These are phyloP conservation scores for Kluyveromyces aestuarii DNA, from an alignment of 805 yeast genomes.

Conservation along the genomic window DNA sequence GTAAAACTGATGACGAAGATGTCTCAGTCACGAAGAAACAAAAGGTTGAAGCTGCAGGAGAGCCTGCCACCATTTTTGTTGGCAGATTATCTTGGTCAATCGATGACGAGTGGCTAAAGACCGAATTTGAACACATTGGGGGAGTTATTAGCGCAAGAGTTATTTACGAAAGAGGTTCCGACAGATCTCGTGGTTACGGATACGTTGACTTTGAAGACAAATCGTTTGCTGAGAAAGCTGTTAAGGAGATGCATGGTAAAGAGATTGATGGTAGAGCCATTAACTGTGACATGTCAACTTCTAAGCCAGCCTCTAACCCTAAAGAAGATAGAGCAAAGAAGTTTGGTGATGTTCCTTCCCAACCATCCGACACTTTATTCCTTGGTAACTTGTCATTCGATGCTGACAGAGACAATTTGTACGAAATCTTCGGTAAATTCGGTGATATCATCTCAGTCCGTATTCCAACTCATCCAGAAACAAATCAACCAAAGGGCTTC, in stretches of 20 bases:
- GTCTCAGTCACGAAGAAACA: slow-evolving; percentile 45
- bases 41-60: slow-evolving; percentile 36
- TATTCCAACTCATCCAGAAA: slow-evolving; percentile 97
- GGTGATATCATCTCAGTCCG: slow-evolving; percentile 86
- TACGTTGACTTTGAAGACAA: slow-evolving; percentile 87
- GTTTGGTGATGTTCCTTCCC: slow-evolving; percentile 84
- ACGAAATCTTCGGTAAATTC: slow-evolving; percentile 60
- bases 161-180: slow-evolving; percentile 84
- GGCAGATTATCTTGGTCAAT: slow-evolving; percentile 97
- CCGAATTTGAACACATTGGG: slow-evolving; percentile 74
- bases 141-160: slow-evolving; percentile 88
- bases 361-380: slow-evolving; percentile 93
- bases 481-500: slow-evolving; percentile 98
- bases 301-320: slow-evolving; percentile 57
- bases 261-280: slow-evolving; percentile 97
- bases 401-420: slow-evolving; percentile 72
- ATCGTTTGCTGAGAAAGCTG: slow-evolving; percentile 77
- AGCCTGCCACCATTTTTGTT: slow-evolving; percentile 85
- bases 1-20: slow-evolving; percentile 29
- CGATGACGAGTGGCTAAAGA: slow-evolving; percentile 88
- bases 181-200: slow-evolving; percentile 94
- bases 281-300: slow-evolving; percentile 84
- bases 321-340: slow-evolving; percentile 74
- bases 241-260: slow-evolving; percentile 76
- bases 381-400: slow-evolving; percentile 93